Evolutionary conservation across 805 yeast genomes (phyloP).

Genomic region (Lachancea nothofagi): DNA sequence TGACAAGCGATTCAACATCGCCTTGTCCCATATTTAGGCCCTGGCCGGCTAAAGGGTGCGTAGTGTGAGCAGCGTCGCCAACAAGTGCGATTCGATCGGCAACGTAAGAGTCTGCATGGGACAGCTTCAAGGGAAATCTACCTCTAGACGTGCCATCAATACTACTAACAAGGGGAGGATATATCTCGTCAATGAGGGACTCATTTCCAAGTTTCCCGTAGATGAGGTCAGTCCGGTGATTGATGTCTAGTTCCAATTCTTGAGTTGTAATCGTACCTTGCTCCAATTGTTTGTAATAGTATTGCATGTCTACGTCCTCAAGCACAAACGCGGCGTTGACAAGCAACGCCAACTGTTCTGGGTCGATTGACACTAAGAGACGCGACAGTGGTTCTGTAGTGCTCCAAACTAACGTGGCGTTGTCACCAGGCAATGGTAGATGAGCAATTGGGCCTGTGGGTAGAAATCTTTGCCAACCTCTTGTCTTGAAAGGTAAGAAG

Average conservation of each 20-base stretch:
- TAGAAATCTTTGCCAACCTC: slow-evolving; percentile 85
- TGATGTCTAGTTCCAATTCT: slow-evolving; percentile 57
- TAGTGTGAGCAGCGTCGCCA: slow-evolving; percentile 97
- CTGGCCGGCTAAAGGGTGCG: slow-evolving; percentile 97
- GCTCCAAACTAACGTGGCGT: slow-evolving; percentile 93
- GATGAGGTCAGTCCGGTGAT: slow-evolving; percentile 53
- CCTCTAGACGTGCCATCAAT: slow-evolving; percentile 68
- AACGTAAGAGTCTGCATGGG: slow-evolving; percentile 87
- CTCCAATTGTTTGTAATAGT: slow-evolving; percentile 45
- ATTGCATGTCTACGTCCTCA: slow-evolving; percentile 68
- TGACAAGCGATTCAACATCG: slow-evolving; percentile 70
- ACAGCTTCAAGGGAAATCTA: slow-evolving; percentile 77
- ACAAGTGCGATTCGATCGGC: slow-evolving; percentile 83
- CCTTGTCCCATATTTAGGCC: slow-evolving; percentile 97
- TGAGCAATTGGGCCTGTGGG: slow-evolving; percentile 91
- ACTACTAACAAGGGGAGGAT: slow-evolving; percentile 60
- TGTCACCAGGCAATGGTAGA: slow-evolving; percentile 78
- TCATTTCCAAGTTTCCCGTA: slow-evolving; percentile 30
- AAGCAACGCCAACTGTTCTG: slow-evolving; percentile 58
- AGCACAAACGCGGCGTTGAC: slow-evolving; percentile 86
- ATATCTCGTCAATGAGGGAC: slow-evolving; percentile 49
- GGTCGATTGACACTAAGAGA: slow-evolving; percentile 51
- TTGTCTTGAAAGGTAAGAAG: slow-evolving; percentile 67
- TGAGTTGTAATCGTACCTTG: slow-evolving; percentile 34
- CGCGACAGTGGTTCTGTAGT: slow-evolving; percentile 71